A percentile compares a stretch with the other conserved stretches of the same genome.
Conservation (phyloP, 106 monocot genomes). For the Phalaenopsis aphrodite region DNA sequence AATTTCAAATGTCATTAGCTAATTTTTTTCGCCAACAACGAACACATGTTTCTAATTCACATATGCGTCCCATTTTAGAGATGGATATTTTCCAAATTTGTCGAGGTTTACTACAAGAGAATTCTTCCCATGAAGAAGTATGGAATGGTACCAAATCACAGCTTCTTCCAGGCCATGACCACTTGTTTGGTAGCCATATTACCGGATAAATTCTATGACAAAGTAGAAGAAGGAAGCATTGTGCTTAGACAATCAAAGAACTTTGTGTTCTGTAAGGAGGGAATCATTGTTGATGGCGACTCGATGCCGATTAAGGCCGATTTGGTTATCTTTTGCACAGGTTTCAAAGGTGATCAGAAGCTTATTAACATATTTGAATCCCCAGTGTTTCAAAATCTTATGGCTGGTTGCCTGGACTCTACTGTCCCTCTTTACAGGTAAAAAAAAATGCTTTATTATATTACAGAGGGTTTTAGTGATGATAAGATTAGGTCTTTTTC, state of each 20-base stretch:
- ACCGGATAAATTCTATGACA: constrained; percentile 58
- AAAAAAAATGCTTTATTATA: no score
- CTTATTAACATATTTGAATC: constrained; percentile 46
- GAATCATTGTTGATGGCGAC: constrained; percentile 39
- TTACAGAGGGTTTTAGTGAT: no score
- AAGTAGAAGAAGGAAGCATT: constrained; percentile 68
- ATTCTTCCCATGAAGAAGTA: constrained; percentile 48
- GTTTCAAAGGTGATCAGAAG: constrained; percentile 59
- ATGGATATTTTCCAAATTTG: constrained; percentile 53
- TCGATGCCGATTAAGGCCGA: constrained; percentile 23
- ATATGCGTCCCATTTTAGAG: constrained; percentile 12
- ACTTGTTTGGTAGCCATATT: constrained; percentile 23
- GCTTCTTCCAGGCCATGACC: constrained; percentile 33
- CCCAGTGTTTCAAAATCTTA: constrained; percentile 16
- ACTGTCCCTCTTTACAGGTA: constrained; percentile 65
- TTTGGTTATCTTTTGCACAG: constrained; percentile 75
- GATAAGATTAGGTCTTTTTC: no score
- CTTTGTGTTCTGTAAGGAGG: constrained; percentile 49
- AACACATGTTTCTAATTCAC: background rate
- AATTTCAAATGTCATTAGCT: no score
- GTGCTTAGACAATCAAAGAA: constrained; percentile 31
- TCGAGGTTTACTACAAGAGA: constrained; percentile 45
- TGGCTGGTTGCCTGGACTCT: constrained; percentile 21
- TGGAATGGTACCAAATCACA: constrained; percentile 62
- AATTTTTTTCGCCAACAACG: no score